Evolutionary conservation across 2,329 filamentous ascomycete species (phyloP).

Genomic region (Penicillium brevicompactum): DNA sequence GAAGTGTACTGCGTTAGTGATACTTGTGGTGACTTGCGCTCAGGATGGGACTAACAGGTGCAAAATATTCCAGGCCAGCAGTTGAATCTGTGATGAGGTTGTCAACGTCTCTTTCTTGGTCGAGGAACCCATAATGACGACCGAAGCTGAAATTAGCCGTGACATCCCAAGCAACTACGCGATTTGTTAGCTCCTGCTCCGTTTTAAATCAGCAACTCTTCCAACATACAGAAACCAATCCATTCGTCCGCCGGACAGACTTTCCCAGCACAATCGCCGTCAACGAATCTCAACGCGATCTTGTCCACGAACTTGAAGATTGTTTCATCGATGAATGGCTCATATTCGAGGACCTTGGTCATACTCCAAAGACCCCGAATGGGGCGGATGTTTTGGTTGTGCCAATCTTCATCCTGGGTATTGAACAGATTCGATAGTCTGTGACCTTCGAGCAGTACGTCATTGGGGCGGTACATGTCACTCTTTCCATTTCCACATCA

Average conservation of each 20-base stretch:
- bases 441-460: constrained; percentile 28
- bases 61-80: constrained; percentile 28
- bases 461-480: constrained; percentile 31
- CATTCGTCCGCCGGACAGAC: constrained; percentile 22
- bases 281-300: constrained; percentile 21
- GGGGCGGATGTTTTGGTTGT: constrained; percentile 26
- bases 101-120: constrained; percentile 30
- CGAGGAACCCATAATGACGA: constrained; percentile 28
- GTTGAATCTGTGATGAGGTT: constrained; percentile 26
- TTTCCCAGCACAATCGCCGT: constrained; percentile 18
- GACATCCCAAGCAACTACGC: constrained; percentile 26
- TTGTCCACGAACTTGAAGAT: constrained; percentile 27
- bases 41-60: constrained; percentile 13
- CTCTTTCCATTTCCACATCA: constrained; percentile 17
- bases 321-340: constrained; percentile 30
- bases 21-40: neutral
- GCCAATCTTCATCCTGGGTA: constrained; percentile 30
- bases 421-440: constrained; percentile 30
- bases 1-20: neutral
- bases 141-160: constrained; percentile 25
- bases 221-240: constrained; percentile 22
- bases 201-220: neutral
- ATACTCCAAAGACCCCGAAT: constrained; percentile 28
- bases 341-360: constrained; percentile 30
- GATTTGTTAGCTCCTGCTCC: neutral